Base-by-base conservation (phyloP, 495 filamentous ascomycete genomes). In the Bryoglossum gracile region DNA sequence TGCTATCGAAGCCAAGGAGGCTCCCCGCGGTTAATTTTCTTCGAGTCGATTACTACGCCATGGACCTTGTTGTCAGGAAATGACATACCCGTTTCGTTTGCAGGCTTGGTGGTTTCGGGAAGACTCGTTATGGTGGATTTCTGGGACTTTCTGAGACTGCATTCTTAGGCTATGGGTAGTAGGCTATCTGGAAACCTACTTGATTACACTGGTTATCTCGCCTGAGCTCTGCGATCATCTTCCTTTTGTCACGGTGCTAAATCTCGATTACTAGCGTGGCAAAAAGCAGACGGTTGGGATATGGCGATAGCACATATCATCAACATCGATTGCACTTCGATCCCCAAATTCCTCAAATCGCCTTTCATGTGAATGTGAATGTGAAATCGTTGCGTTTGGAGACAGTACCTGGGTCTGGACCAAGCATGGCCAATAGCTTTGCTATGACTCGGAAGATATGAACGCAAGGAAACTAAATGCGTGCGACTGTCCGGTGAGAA, bases 1-100 rank as follows among this genome's bases (percentile, higher is more conserved):
- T 55, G 86, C 82, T 57, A 86, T 95, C 63, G 89, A 95, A 65
- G 84, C 82, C 71, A 95, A 98, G 80, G 91, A 97, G 71, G 84
- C 85, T 63, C 74, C 83, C 48, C 57, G 53, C 63, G 50, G 50
- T 46, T 54, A 56, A 25, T 59, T 42, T 28, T 11, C 32, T 45
- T 41, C 40, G 39, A 37, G 28, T 56, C 55, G 57, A 46, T n/a
- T 19, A 47, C 43, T 56, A 49, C 51, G 33, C 36, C 54, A 48
- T 48, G 48, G 57, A 52, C 57, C 54, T 56, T 61, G 48, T 48
- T 60, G 54, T 52, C 50, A 56, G 46, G 13, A 30, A 38, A 40
- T 51, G 54, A 42, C 54, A 54, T 49, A 42, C 16, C 43, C 21
- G 48, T 35, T 48, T 52, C 32, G 50, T 57, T 25, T 57, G 48